Base-by-base conservation (phyloP, 1,139 yeast species). In the Ogataea hybrid region DNA sequence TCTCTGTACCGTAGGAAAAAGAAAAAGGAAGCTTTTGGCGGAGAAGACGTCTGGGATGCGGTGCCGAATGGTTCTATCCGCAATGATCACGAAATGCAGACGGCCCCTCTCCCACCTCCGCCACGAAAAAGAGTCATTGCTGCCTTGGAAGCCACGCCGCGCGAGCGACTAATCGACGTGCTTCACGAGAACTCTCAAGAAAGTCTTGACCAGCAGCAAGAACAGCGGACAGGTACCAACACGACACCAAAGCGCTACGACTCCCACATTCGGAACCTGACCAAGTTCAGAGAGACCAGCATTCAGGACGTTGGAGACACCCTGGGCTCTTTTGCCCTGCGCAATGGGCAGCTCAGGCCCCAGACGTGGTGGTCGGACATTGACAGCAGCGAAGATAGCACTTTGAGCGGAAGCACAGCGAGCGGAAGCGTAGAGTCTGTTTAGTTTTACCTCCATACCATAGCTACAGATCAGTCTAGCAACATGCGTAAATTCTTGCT, bases 171-270 rank as follows among this genome's bases (percentile, higher is more conserved):
- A 11, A 56, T 56, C 54, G 48, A 56, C 33, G 54, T 54, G 7
- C 37, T 56, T 6, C 51, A 50, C 35, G 59, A 54, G 39, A 48
- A 48, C 14, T 43, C 50, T 1, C 56, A 51, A 20, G 53, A 46
- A 16, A 39, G 45, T 8, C 34, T 37, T 10, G 34, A 15, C 4
- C 28, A 23, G 5, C 10, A n/a, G 9, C 14, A 16, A 3, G 20
- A 18, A 14, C 28, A 16, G 15, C 18, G 15, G n/a, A 10, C 22
- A 7, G 9, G 12, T 14, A 6, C 36, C 25, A 21, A 25, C n/a
- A 25, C 20, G 10, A 42, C 41, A 2, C 44, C 47, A 9, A 38
- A 44, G 10, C 42, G 53, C n/a, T 49, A 52, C 32, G 46, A 44
- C 16, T 35, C 38, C 5, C 37, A 45, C 8, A 39, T 53, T 4